Evolutionary conservation across 352 stramenopile genomes (phyloP).

Genomic region (Nothophytophthora sp.): DNA sequence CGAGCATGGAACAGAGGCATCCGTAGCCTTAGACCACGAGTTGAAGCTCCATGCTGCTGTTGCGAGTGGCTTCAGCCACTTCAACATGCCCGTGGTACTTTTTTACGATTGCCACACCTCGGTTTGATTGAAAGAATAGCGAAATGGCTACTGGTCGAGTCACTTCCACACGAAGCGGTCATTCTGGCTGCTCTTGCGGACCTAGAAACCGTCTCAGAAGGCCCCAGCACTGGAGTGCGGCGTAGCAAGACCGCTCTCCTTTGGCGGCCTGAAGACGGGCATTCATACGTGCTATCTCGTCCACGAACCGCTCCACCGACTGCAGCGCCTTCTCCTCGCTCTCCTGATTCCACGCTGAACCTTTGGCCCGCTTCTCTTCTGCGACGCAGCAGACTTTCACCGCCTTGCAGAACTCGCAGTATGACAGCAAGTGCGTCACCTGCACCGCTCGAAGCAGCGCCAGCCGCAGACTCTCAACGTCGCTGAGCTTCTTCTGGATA

Average conservation of each 20-base stretch:
- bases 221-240: conserved; percentile 9
- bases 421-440: conserved; percentile 12
- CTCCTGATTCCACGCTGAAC: neutral
- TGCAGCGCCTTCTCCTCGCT: neutral
- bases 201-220: conserved; percentile 7
- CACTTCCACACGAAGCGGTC: too few relatives aligned
- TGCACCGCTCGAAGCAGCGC: conserved; percentile 2
- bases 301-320: conserved; percentile 7
- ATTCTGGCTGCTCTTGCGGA: neutral
- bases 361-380: neutral
- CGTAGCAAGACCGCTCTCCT: conserved; percentile 9
- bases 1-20: too few relatives aligned
- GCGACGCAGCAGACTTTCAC: neutral
- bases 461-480: conserved; percentile 1
- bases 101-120: too few relatives aligned
- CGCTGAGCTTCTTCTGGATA: conserved; percentile 8
- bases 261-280: neutral
- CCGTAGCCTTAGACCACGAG: too few relatives aligned
- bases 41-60: too few relatives aligned
- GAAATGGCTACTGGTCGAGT: too few relatives aligned
- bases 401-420: conserved; percentile 9
- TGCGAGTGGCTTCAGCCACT: too few relatives aligned
- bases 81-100: too few relatives aligned
- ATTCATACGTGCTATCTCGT: conserved; percentile 1
- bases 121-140: too few relatives aligned